Conservation (phyloP, 768 basidiomycete species). For the Leucocoprinus sp. region DNA sequence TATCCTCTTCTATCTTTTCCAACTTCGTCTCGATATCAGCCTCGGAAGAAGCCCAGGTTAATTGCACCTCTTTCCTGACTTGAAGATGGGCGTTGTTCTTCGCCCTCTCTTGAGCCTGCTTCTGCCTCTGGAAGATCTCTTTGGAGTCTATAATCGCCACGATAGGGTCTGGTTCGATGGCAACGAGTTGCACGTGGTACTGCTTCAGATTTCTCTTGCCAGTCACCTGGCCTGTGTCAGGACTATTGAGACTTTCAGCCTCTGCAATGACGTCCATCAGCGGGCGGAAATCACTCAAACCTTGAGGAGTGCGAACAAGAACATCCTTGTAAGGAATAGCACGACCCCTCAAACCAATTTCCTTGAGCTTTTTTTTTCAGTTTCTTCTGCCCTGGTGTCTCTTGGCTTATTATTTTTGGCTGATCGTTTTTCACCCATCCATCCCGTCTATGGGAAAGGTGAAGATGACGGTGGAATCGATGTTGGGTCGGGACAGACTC, state of each 20-base stretch:
- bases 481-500: not conserved
- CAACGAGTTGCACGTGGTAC: conserved; percentile 4
- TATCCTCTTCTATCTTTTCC: conserved; percentile 43
- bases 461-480: not conserved
- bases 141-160: conserved; percentile 50
- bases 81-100: conserved; percentile 25
- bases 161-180: conserved; percentile 30
- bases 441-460: not conserved
- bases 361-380: not conserved
- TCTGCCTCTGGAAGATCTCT: conserved; percentile 30
- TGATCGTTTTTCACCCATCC: conserved; percentile 1
- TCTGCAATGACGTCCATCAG: conserved; percentile 1
- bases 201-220: not conserved
- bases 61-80: conserved; percentile 56
- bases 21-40: conserved; percentile 64
- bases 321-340: conserved; percentile 6
- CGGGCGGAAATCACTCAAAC: not conserved
- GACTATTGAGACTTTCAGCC: conserved; percentile 1
- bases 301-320: not conserved
- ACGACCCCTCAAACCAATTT: conserved; percentile 6
- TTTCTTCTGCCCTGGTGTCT: not conserved
- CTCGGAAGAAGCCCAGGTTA: conserved; percentile 56
- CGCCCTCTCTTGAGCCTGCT: conserved; percentile 27
- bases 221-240: not conserved
- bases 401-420: not conserved